These are phyloP conservation scores for Bipolaris oryzae DNA, from an alignment of 2,329 filamentous ascomycete genomes.

Conservation along the genomic window DNA sequence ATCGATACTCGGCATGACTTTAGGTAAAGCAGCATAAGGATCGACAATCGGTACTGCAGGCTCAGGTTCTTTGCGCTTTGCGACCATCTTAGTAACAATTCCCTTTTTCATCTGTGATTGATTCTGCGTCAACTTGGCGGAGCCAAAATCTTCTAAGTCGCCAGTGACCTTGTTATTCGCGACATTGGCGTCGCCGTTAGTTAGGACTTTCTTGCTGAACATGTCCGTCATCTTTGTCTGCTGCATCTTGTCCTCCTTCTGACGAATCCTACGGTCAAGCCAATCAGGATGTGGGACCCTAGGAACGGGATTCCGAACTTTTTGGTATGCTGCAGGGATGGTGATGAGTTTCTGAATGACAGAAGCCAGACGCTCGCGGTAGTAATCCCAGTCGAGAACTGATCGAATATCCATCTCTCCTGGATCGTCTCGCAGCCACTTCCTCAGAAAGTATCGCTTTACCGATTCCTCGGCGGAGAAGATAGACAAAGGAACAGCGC, in stretches of 20 bases:
- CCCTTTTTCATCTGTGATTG: conserved; percentile 50
- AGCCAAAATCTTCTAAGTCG: conserved; percentile 83
- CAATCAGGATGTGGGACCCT: conserved; percentile 94
- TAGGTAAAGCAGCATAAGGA: conserved; percentile 81
- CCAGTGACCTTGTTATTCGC: conserved; percentile 61
- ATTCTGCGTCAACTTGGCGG: conserved; percentile 56
- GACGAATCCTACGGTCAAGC: conserved; percentile 90
- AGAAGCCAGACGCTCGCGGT: conserved; percentile 90
- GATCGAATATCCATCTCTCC: conserved; percentile 86
- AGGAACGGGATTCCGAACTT: conserved; percentile 91
- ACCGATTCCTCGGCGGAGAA: conserved; percentile 91
- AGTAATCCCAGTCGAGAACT: conserved; percentile 96
- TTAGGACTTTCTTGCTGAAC: conserved; percentile 75
- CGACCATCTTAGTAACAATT: conserved; percentile 52
- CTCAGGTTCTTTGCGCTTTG: conserved; percentile 58
- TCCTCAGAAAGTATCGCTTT: conserved; percentile 87
- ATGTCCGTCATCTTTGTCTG: conserved; percentile 98
- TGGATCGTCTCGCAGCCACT: conserved; percentile 95
- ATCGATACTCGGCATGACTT: conserved; percentile 80
- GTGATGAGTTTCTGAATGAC: conserved; percentile 99
- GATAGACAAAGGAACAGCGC: conserved; percentile 93
- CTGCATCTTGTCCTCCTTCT: conserved; percentile 96
- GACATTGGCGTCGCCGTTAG: conserved; percentile 71
- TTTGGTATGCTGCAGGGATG: conserved; percentile 94
- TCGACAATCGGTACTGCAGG: conserved; percentile 65